Conservation (phyloP, 73 alveolate genomes). For the Paramecium octaurelia region DNA sequence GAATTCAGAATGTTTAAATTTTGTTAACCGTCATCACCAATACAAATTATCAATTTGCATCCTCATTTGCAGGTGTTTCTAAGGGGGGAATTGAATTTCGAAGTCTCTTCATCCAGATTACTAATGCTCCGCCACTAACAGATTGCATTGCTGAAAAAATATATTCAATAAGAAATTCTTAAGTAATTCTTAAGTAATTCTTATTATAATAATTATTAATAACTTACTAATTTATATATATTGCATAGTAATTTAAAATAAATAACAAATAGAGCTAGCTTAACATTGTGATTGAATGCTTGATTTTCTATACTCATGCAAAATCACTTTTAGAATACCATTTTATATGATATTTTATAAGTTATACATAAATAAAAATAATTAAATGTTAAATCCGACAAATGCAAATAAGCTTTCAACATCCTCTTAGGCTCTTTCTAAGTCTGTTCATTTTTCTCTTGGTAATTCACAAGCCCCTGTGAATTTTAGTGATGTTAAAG, state of each 20-base stretch:
- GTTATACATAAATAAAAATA: neutral
- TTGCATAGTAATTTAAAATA: neutral
- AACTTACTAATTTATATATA: neutral
- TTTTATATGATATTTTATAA: neutral
- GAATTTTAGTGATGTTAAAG: neutral
- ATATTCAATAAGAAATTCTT: neutral
- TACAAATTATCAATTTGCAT: neutral
- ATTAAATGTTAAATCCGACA: constrained; percentile 10
- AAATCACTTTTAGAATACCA: neutral
- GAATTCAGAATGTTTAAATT: neutral
- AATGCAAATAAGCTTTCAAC: neutral
- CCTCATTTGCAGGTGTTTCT: neutral
- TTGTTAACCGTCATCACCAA: neutral
- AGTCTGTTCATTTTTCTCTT: constrained; percentile 34
- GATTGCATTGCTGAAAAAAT: neutral
- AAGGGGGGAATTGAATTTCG: neutral
- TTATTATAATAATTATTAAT: too few species aligned
- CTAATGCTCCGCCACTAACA: neutral
- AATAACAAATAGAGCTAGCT: neutral
- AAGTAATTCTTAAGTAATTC: neutral
- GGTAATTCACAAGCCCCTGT: neutral
- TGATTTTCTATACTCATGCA: neutral
- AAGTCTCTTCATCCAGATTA: neutral
- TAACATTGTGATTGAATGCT: neutral
- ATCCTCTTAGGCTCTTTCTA: constrained; percentile 18